A percentile compares a stretch with the other conserved stretches of the same genome.
Evolutionary conservation across 352 stramenopile species (phyloP).

Genomic region (Globisporangium alternatum): DNA sequence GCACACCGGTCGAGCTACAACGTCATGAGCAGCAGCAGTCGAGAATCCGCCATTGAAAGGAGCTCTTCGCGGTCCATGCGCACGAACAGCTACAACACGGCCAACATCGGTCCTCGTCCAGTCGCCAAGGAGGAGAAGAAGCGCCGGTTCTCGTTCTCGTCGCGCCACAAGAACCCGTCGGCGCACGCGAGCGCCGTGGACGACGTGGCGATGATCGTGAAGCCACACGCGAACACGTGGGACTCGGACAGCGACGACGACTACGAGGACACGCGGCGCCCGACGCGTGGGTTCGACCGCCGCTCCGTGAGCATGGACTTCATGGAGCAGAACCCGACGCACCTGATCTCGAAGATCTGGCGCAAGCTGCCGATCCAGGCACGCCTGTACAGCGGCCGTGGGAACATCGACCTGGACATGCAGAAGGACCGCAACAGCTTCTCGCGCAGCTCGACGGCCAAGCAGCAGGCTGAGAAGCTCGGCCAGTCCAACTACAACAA

Average conservation of each 20-base stretch:
- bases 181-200: slow-evolving; percentile 38
- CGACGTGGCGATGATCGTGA: slow-evolving; percentile 47
- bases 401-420: slow-evolving; percentile 51
- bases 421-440: slow-evolving; percentile 66
- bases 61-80: not conserved
- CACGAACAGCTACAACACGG: slow-evolving; percentile 17
- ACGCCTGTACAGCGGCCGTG: slow-evolving; percentile 46
- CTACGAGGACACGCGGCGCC: slow-evolving; percentile 59
- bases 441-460: slow-evolving; percentile 49
- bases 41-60: slow-evolving; percentile 1
- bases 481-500: slow-evolving; percentile 23
- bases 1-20: slow-evolving; percentile 14
- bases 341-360: slow-evolving; percentile 81
- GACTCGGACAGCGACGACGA: slow-evolving; percentile 73
- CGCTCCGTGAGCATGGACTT: slow-evolving; percentile 78
- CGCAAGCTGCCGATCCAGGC: slow-evolving; percentile 76
- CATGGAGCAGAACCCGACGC: slow-evolving; percentile 67
- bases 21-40: slow-evolving; percentile 8
- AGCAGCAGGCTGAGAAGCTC: slow-evolving; percentile 40
- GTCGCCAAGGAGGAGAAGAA: slow-evolving; percentile 30
- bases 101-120: not conserved
- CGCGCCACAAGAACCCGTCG: slow-evolving; percentile 27
- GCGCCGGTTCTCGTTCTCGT: slow-evolving; percentile 42
- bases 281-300: slow-evolving; percentile 52
- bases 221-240: slow-evolving; percentile 47